Base-by-base conservation (phyloP, 305 asterid species). In the Fraxinus floribunda region DNA sequence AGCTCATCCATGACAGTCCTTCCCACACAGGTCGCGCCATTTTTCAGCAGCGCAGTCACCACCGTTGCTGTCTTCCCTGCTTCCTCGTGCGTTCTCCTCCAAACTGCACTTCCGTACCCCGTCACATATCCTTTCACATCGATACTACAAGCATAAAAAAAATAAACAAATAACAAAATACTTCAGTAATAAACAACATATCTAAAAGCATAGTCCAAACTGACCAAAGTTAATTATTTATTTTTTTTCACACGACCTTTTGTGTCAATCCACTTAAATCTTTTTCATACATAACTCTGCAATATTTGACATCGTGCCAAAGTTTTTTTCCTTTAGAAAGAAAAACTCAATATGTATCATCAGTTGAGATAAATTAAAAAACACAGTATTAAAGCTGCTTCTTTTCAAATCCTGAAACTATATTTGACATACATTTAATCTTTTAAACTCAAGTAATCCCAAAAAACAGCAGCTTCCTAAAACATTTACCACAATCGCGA, bases 1-100 rank as follows among this genome's bases (percentile, higher is more conserved):
- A 96, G 91, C 88, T 94, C 98, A 85, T 89, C 97, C 95, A 96
- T 92, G 87, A 91, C 91, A 4, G 97, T 91, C 94, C 90, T 94
- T 62, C 99, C 98, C 88, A 86, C 86, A 84, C 97, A 94, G 72
- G 95, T 86, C 5, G 98, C 93, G 44, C 98, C 99, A 80, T 85
- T 91, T 85, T 83, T 90, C 78, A 96, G 89, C 91, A 96, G 86
- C 30, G 87, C 75, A 8, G 95, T 90, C 52, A 96, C 95, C 78
- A 89, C 94, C 83, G 92, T 38, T 49, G 99, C 98, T 5, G 95
- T 93, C 84, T 89, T 89, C 66, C 85, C 90, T 6, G 98, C 96
- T 41, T 78, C 94, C 83, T 90, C 97, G 11, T 96, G 98, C 5
- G 97, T 93, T 88, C 84, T 91, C 91, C 85, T 92, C 99, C 98